phyloP scores from a whole-genome alignment of 2,329 filamentous ascomycete species.

The Ophiocordyceps camponoti-floridani region DNA sequence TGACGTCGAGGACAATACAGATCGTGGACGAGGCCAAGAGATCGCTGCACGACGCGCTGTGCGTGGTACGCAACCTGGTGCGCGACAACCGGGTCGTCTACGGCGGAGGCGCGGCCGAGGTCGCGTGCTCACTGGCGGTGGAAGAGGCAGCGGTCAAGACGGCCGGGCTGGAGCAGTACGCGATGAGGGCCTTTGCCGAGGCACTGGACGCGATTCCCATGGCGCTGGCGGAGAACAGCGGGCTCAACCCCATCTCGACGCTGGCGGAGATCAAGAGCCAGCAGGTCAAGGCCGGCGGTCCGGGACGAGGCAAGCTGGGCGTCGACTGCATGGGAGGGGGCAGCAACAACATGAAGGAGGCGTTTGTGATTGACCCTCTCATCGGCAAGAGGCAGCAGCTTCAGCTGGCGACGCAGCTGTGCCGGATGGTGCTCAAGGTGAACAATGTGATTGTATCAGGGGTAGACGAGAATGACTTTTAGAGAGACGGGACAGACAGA shows the following conservation, averaged over 20 bases:
- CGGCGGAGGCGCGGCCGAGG: conserved; percentile 89
- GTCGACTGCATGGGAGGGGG: conserved; percentile 97
- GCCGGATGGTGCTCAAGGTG: conserved; percentile 93
- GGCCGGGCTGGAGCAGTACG: conserved; percentile 94
- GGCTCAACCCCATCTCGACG: conserved; percentile 87
- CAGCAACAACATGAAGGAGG: conserved; percentile 92
- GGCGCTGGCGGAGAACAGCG: conserved; percentile 94
- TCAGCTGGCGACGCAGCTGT: conserved; percentile 88
- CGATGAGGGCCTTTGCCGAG: conserved; percentile 94
- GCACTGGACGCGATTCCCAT: conserved; percentile 87
- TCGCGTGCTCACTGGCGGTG: conserved; percentile 89
- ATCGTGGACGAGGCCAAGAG: conserved; percentile 99
- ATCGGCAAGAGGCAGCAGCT: conserved; percentile 98
- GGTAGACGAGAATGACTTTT: conserved; percentile 75
- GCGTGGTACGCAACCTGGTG: conserved; percentile 92
- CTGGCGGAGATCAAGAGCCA: conserved; percentile 89
- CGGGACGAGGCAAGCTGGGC: conserved; percentile 47
- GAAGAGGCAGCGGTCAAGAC: conserved; percentile 91
- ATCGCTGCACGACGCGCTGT: conserved; percentile 91
- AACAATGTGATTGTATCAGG: conserved; percentile 93
- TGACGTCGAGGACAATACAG: conserved; percentile 20
- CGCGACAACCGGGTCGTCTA: conserved; percentile 95
- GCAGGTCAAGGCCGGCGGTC: conserved; percentile 58
- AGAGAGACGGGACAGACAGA: conserved; percentile 13
- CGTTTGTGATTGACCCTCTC: conserved; percentile 94